These are phyloP conservation scores for Trichoderma atrobrunneum DNA, from an alignment of 2,329 filamentous ascomycete species.

Conservation along the genomic window DNA sequence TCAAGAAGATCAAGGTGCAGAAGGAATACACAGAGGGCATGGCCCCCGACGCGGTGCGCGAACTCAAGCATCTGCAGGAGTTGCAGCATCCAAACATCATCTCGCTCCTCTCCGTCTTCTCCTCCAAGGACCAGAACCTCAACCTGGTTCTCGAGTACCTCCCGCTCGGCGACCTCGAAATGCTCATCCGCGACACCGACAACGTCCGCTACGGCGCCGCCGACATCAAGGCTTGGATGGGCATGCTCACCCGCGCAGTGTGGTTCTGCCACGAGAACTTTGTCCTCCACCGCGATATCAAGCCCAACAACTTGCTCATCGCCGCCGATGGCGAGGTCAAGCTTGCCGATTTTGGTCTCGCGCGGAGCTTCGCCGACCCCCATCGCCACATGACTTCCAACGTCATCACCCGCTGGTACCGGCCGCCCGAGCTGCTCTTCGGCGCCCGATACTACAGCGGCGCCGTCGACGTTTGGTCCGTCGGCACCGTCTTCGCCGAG, in stretches of 20 bases:
- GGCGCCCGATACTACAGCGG: constrained; percentile 86
- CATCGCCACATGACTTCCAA: constrained; percentile 86
- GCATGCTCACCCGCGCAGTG: constrained; percentile 87
- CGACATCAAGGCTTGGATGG: constrained; percentile 98
- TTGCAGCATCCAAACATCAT: constrained; percentile 95
- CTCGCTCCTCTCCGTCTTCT: constrained; percentile 86
- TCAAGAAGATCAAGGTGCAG: constrained; percentile 89
- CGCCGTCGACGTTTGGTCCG: constrained; percentile 90
- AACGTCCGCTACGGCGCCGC: constrained; percentile 77
- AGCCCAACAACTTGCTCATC: constrained; percentile 96
- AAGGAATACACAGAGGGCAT: constrained; percentile 88
- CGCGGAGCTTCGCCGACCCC: constrained; percentile 84
- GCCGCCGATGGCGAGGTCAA: constrained; percentile 91
- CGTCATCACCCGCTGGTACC: constrained; percentile 96
- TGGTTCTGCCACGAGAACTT: constrained; percentile 98
- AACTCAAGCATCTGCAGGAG: constrained; percentile 94
- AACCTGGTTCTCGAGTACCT: constrained; percentile 94
- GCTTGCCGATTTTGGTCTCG: constrained; percentile 95
- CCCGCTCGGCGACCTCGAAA: constrained; percentile 89
- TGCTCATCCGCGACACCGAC: constrained; percentile 82
- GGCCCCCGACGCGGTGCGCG: constrained; percentile 89
- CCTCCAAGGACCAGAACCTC: constrained; percentile 92
- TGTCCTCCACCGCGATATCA: constrained; percentile 95
- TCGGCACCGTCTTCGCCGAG: constrained; percentile 90
- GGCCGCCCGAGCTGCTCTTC: constrained; percentile 89